Percentiles rank a stretch among this genome's conserved stretches.
Conservation (phyloP, 441 rosid species). For the Populus hybrid region DNA sequence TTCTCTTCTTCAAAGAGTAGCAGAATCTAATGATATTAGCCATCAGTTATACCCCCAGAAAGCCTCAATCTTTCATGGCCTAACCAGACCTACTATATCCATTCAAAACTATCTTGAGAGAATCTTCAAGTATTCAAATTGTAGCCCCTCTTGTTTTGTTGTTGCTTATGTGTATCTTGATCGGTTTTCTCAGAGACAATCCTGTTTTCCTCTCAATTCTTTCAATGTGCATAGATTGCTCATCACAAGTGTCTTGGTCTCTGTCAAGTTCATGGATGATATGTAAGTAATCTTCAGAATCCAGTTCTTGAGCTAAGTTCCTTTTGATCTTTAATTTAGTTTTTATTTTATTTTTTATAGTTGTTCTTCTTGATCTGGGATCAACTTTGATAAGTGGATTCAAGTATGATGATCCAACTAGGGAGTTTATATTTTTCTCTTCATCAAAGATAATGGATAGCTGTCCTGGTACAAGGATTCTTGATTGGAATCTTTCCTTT, state of each 20-base stretch:
- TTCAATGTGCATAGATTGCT: constrained; percentile 76
- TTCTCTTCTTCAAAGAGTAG: constrained; percentile 58
- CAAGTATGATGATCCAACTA: background rate
- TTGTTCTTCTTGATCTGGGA: too few relatives aligned
- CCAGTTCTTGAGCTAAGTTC: background rate
- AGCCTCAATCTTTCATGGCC: constrained; percentile 64
- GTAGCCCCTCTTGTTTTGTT: constrained; percentile 80
- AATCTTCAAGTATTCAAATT: constrained; percentile 83
- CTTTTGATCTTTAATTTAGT: too few relatives aligned
- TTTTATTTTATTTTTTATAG: too few relatives aligned
- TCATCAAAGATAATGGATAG: background rate
- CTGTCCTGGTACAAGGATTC: background rate
- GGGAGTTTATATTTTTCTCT: too few relatives aligned
- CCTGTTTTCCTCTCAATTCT: constrained; percentile 58
- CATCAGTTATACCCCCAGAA: constrained; percentile 36
- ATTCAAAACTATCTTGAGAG: constrained; percentile 69
- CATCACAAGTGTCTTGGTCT: constrained; percentile 78
- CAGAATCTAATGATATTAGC: constrained; percentile 58
- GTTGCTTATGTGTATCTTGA: constrained; percentile 85
- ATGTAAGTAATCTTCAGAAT: constrained; percentile 49
- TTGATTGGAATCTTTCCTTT: background rate
- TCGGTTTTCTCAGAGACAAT: constrained; percentile 64
- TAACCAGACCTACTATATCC: constrained; percentile 64
- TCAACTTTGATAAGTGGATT: background rate
- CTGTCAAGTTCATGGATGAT: constrained; percentile 95